Evolutionary conservation across 306 rosid species (phyloP), one percentile per base, ranked within the genome.

Genomic region (Dryas drummondii): DNA sequence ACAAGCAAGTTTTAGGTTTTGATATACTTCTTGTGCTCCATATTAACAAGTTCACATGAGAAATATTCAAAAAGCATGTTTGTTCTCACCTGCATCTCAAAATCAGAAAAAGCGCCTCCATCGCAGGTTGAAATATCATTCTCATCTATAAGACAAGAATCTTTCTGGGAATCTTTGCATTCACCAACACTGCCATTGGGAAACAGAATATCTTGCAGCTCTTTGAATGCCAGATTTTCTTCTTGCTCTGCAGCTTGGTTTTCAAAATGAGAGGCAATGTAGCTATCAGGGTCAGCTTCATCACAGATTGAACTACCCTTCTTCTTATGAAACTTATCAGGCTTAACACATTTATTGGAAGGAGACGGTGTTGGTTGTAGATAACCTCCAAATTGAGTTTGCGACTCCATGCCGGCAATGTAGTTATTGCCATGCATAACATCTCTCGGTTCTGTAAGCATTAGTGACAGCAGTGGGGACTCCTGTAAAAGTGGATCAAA

Each of bases 251-350:
- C n/a, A 64, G 22, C 22, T 22, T 22, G 22, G 22, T 22, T 22
- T 22, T 22, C 87, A 68, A 9, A 9, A 41, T 79, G 77, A 10
- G 78, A 70, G 57, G 59, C 52, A 40, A 50, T 4, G 63, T 3
- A 19, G 73, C 66, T 71, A 50, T 79, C 79, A 19, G 80, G 52
- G 32, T 78, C 84, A 41, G 52, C 14, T 9, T 48, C 52, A 9
- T 9, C 52, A 48, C 4, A 48, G 3, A n/a, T 41, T 53, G 52
- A 14, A 58, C 40, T 68, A 26, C 67, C 66, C 67, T 6, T 61
- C 6, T 15, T 50, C 46, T n/a, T 27, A 9, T 55, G 47, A 55
- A 5, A 12, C 59, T 46, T 59, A 42, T 81, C 83, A 42, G 64
- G 19, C 17, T 58, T 81, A 52, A 46, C 22, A 22, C 22, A 22